Base-by-base conservation (phyloP, 2,329 filamentous ascomycete species). In the Nemania bipapillata region DNA sequence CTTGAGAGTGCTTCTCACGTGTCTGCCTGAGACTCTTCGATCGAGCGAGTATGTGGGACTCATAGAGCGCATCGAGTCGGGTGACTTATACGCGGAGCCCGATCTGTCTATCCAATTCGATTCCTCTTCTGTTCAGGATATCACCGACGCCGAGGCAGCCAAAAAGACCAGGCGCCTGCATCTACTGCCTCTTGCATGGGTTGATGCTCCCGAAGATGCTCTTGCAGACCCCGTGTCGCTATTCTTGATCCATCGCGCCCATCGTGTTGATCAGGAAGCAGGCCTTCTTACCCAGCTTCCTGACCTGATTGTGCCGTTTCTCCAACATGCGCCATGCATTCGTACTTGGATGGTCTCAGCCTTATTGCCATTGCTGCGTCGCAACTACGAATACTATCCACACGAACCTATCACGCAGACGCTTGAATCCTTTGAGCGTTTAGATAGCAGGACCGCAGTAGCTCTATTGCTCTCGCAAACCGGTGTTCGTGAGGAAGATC, bases 1-100 rank as follows among this genome's bases (percentile, higher is more conserved):
- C 26, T 83, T 96, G 66, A 89, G 91, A 52, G 89, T 96, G 61
- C 81, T 96, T 24, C 85, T 96, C 53, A 92, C 90, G 22, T 92
- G 91, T 76, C 84, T 96, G 0, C 93, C 93, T 28, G 92, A 95
- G 79, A 90, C 86, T 50, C 77, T 89, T 4, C 86, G 86, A 4
- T 89, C 92, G 4, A 80, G 80, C n/a, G 78, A 83, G 53, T 94
- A 94, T 76, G 82, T 87, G 20, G 81, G 82, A 15, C 86, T 92
- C 59, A 76, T 94, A 20, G 80, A 86, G 73, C 85, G 88, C 60
- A 80, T 94, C 68, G 83, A 82, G 47, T 81, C 81, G 4, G 83
- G 82, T 59, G 79, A 84, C 22, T 81, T 86, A 47, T 78, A 81
- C 30, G 78, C 82, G 24, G 74, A 78, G 32, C 71, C 78, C 30